Evolutionary conservation across 768 basidiomycete species (phyloP).

Genomic region (Neoboletus brunneissimus): DNA sequence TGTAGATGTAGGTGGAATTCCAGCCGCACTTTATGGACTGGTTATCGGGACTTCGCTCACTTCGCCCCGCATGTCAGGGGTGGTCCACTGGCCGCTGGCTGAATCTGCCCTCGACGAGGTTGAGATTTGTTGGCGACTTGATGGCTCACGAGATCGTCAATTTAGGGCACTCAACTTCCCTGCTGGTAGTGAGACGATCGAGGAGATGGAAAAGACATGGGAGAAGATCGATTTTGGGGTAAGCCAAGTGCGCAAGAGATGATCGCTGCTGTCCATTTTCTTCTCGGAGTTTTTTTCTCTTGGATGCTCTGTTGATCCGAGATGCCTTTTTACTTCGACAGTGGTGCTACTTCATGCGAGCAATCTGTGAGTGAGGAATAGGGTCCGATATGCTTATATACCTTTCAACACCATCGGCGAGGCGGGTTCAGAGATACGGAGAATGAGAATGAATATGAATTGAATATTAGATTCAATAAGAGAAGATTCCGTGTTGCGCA

Average conservation of each 20-base stretch:
- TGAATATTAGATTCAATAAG: too few species aligned
- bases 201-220: constrained; percentile 33
- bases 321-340: neutral
- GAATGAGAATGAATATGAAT: too few species aligned
- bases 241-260: constrained; percentile 5
- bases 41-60: neutral
- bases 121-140: constrained; percentile 38
- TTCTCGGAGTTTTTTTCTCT: neutral
- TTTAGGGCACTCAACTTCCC: constrained; percentile 49
- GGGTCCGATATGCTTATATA: too few species aligned
- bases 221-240: constrained; percentile 29
- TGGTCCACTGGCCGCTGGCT: constrained; percentile 53
- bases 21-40: too few species aligned
- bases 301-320: neutral
- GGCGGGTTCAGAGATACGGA: too few species aligned
- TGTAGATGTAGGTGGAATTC: constrained; percentile 16
- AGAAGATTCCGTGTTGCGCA: too few species aligned
- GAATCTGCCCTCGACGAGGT: constrained; percentile 34
- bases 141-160: constrained; percentile 40
- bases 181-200: constrained; percentile 36
- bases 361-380: neutral
- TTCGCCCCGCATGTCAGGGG: constrained; percentile 45
- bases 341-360: neutral
- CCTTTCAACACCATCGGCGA: too few species aligned
- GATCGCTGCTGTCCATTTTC: neutral